Percentiles rank a stretch among this genome's conserved stretches.
Evolutionary conservation across 2,329 filamentous ascomycete genomes (phyloP).

Genomic region (Beauveria bassiana): DNA sequence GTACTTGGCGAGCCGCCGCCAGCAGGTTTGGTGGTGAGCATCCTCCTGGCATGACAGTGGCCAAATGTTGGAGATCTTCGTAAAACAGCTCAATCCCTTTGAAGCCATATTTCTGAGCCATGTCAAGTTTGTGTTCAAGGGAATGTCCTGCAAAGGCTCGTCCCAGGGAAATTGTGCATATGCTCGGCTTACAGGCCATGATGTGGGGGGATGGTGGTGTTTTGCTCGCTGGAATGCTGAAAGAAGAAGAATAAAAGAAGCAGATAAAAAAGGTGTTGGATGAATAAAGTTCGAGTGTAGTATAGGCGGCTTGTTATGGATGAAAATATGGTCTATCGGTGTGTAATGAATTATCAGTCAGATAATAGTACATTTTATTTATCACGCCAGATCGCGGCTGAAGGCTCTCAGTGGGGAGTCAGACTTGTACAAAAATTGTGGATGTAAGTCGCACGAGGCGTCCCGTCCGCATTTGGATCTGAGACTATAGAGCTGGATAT

Average conservation of each 20-base stretch:
- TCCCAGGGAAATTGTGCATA: conserved; percentile 71
- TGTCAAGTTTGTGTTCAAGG: conserved; percentile 58
- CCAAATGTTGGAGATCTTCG: conserved; percentile 63
- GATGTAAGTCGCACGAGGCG: not conserved
- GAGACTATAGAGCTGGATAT: not conserved
- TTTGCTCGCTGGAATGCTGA: not conserved
- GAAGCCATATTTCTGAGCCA: conserved; percentile 58
- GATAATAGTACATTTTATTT: not conserved
- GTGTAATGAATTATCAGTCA: not conserved
- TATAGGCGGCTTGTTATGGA: not conserved
- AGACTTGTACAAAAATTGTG: not conserved
- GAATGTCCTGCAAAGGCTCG: conserved; percentile 60
- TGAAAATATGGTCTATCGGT: not conserved
- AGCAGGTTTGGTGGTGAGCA: conserved; percentile 35
- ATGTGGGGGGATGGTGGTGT: not conserved
- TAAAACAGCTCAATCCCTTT: conserved; percentile 69
- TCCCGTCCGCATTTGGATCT: not conserved
- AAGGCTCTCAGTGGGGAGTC: not conserved
- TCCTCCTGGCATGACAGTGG: conserved; percentile 34
- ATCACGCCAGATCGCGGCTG: not conserved
- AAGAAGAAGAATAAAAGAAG: no score
- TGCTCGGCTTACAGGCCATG: conserved; percentile 43
- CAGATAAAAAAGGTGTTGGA: not conserved
- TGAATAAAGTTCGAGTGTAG: not conserved
- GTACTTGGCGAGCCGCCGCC: conserved; percentile 49